A percentile compares a stretch with the other conserved stretches of the same genome.
Conservation (phyloP, 768 basidiomycete genomes). For the Clathrus columnatus region DNA sequence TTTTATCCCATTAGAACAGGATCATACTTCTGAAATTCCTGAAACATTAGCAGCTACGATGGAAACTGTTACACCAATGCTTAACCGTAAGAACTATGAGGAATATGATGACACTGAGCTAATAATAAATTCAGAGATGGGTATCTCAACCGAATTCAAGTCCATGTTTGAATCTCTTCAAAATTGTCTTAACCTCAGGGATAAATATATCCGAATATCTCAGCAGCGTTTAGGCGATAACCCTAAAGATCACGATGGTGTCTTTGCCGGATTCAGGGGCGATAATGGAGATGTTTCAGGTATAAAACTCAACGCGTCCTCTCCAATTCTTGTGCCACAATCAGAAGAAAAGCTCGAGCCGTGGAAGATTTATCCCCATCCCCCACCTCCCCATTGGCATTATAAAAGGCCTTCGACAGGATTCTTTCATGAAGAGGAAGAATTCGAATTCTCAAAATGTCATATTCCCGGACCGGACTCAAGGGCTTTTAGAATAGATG, state of each 20-base stretch:
- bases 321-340: slow-evolving; percentile 19
- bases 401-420: slow-evolving; percentile 36
- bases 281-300: slow-evolving; percentile 56
- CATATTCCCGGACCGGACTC: slow-evolving; percentile 56
- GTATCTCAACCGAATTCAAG: slow-evolving; percentile 38
- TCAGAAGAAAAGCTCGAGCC: slow-evolving; percentile 33
- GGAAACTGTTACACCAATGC: neutral
- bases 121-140: slow-evolving; percentile 16
- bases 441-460: slow-evolving; percentile 65
- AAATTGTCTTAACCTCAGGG: slow-evolving; percentile 81
- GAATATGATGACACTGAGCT: slow-evolving; percentile 18
- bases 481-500: slow-evolving; percentile 67
- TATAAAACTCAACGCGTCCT: slow-evolving; percentile 52
- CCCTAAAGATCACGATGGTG: slow-evolving; percentile 81
- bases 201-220: slow-evolving; percentile 89
- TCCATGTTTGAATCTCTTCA: slow-evolving; percentile 65
- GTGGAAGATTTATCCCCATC: slow-evolving; percentile 89
- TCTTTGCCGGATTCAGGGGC: slow-evolving; percentile 61
- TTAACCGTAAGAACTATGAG: slow-evolving; percentile 10
- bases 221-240: slow-evolving; percentile 92
- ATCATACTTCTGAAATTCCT: neutral
- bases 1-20: neutral
- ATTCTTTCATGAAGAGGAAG: slow-evolving; percentile 23
- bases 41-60: slow-evolving; percentile 15
- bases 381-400: slow-evolving; percentile 96